Evolutionary conservation across 805 yeast species (phyloP).

Genomic region (Lachancea lanzarotensis): DNA sequence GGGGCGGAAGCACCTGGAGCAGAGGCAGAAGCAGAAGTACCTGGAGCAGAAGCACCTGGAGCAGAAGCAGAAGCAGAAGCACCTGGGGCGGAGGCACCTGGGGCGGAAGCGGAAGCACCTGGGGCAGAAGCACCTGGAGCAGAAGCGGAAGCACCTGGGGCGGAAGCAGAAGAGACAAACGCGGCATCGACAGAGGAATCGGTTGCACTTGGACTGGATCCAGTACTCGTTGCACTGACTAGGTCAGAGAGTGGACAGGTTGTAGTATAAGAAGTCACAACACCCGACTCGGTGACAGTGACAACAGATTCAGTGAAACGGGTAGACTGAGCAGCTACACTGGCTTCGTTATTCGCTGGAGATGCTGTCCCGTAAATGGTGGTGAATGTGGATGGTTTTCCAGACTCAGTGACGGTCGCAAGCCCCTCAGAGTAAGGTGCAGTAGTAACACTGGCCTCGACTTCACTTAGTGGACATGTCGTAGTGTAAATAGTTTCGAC

Average conservation of each 20-base stretch:
- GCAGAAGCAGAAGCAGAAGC: not conserved
- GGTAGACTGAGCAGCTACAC: slow-evolving; percentile 1
- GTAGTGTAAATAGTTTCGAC: slow-evolving; percentile 8
- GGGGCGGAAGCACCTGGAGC: too few relatives aligned
- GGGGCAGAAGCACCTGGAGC: not conserved
- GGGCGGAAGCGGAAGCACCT: not conserved
- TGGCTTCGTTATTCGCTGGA: not conserved
- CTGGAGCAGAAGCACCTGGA: not conserved
- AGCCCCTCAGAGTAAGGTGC: not conserved
- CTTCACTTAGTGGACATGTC: slow-evolving; percentile 6
- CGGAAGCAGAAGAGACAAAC: not conserved
- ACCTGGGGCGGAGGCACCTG: not conserved
- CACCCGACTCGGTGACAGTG: slow-evolving; percentile 1
- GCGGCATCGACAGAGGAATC: not conserved
- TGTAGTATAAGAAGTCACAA: slow-evolving; percentile 8
- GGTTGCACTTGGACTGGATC: too few relatives aligned
- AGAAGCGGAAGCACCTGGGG: not conserved
- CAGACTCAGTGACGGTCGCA: slow-evolving; percentile 1
- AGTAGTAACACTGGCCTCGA: not conserved
- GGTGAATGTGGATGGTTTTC: slow-evolving; percentile 11
- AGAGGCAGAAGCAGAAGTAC: not conserved
- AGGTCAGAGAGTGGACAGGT: slow-evolving; percentile 3
- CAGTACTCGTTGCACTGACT: not conserved
- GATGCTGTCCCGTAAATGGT: slow-evolving; percentile 12
- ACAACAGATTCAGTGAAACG: not conserved